phyloP scores from a whole-genome alignment of 2,329 filamentous ascomycete genomes.

The Botrytis fragariae region DNA sequence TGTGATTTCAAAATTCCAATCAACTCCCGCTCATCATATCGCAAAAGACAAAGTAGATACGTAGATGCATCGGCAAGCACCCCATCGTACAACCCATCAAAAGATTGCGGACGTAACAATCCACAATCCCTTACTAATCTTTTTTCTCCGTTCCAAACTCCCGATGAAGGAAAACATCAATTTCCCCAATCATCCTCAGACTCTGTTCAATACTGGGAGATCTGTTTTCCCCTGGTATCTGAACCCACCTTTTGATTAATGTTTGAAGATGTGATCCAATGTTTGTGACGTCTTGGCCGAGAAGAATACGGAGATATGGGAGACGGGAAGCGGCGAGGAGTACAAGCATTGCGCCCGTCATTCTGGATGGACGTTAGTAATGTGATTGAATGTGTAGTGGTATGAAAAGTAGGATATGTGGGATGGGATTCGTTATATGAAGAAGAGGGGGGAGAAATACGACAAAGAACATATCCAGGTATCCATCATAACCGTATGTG shows the following conservation, averaged over 20 bases:
- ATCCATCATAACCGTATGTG: slow-evolving; percentile 52
- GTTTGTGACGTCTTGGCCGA: slow-evolving; percentile 41
- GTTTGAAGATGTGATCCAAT: slow-evolving; percentile 45
- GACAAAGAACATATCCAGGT: slow-evolving; percentile 55
- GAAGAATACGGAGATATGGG: slow-evolving; percentile 40
- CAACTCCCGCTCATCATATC: not conserved
- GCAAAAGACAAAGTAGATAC: not conserved
- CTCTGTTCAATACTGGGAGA: slow-evolving; percentile 49
- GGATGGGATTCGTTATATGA: not conserved
- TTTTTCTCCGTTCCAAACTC: slow-evolving; percentile 30
- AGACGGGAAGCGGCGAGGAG: slow-evolving; percentile 47
- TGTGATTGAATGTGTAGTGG: not conserved
- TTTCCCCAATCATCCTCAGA: slow-evolving; percentile 46
- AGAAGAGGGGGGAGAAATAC: slow-evolving; percentile 34
- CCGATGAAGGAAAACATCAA: slow-evolving; percentile 44
- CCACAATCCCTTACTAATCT: not conserved
- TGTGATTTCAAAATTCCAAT: not conserved
- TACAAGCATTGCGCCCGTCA: slow-evolving; percentile 51
- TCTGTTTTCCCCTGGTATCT: slow-evolving; percentile 39
- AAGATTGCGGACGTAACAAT: not conserved
- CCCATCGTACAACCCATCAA: not conserved
- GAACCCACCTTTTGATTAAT: slow-evolving; percentile 45
- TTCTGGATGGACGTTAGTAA: slow-evolving; percentile 37
- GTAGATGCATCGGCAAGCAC: not conserved
- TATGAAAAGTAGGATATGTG: not conserved